These are phyloP conservation scores for Uronychia setigera DNA, from an alignment of 73 alveolate genomes.

Conservation along the genomic window DNA sequence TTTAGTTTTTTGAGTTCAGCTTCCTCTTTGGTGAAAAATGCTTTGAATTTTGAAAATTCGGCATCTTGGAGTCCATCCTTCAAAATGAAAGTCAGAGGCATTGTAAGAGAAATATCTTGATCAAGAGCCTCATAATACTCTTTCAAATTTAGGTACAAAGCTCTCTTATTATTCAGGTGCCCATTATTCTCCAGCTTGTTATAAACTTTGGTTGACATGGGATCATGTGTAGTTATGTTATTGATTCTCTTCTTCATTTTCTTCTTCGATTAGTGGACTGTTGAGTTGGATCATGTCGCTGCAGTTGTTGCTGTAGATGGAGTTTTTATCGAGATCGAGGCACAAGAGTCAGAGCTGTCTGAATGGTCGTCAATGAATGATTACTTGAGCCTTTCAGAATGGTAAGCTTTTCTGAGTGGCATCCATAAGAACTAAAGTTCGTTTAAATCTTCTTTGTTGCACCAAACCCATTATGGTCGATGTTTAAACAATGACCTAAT, in stretches of 20 bases:
- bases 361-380: background rate
- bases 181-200: constrained; percentile 24
- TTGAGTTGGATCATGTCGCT: background rate
- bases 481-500: background rate
- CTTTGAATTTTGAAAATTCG: background rate
- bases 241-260: background rate
- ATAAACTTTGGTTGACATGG: constrained; percentile 7
- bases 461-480: background rate
- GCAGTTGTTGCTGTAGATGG: background rate
- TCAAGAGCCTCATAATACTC: constrained; percentile 28
- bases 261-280: background rate
- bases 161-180: constrained; percentile 35
- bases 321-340: background rate
- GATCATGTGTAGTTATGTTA: background rate
- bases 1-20: background rate
- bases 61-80: background rate
- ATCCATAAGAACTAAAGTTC: background rate
- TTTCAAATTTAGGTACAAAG: constrained; percentile 30
- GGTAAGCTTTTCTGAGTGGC: background rate
- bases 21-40: background rate
- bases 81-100: background rate
- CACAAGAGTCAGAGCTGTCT: background rate
- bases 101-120: constrained; percentile 5
- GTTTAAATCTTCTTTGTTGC: background rate
- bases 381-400: background rate